Evolutionary conservation across 495 filamentous ascomycete species (phyloP), one percentile per base, ranked within the genome.

Genomic region (Filosporella fistucella): DNA sequence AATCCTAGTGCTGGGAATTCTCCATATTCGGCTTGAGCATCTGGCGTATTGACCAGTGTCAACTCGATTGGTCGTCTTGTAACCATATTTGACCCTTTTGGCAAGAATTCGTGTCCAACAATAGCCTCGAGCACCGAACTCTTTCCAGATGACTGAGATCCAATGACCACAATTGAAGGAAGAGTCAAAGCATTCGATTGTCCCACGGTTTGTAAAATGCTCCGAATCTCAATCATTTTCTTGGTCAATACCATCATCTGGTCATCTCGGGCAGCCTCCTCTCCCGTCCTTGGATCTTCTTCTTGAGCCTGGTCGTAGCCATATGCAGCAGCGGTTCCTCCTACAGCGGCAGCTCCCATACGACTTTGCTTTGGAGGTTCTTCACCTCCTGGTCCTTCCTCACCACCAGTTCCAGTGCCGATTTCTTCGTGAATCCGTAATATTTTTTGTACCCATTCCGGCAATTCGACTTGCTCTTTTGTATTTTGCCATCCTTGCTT

Each of bases 201-300:
- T 33, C 93, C 93, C 37, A 99, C 85, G 16, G 83, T 80, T 59
- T 91, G 84, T 6, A 99, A 71, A 32, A 99, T 89, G 52, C 84
- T 89, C 51, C 94, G 72, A 42, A 99, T 97, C 64, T 99, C 91
- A 60, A 99, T 99, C 93, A 99, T 99, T 66, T 95, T 95, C 68
- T 91, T 91, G 0, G 93, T 99, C 63, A 99, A 72, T 54, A 95
- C 71, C 93, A 99, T 99, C 91, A 99, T 99, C 65, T 99, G 93
- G 59, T 99, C 93, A 60, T 99, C 91, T 58, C 85, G 80, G 4
- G 90, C 86, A 45, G 70, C 68, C 38, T 76, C 75, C 30, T 77
- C 79, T 13, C 61, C 57, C 20, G 67, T 67, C 20, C 86, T 69
- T 0, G 68, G 58, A 56, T 95, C 89, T 21, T 95, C 89, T 9